These are phyloP conservation scores for Dissophora ornata DNA, from an alignment of 192 early-diverging fungal species.

Conservation along the genomic window DNA sequence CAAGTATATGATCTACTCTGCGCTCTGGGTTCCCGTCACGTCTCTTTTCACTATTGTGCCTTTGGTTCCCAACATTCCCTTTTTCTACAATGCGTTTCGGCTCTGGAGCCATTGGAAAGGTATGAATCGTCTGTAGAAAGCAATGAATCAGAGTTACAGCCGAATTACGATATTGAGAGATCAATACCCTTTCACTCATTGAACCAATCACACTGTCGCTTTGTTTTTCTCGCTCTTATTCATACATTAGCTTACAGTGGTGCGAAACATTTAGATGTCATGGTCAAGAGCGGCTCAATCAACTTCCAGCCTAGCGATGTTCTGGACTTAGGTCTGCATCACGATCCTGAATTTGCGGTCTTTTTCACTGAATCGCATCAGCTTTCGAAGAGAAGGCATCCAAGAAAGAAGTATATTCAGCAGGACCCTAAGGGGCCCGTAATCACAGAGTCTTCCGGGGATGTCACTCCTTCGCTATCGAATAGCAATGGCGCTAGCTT, in stretches of 20 bases:
- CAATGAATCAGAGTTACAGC: too few relatives aligned
- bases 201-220: too few relatives aligned
- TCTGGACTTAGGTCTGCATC: conserved; percentile 27
- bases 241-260: conserved; percentile 53
- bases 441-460: conserved; percentile 43
- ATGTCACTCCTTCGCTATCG: conserved; percentile 6
- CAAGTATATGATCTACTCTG: conserved; percentile 76
- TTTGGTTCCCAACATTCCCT: conserved; percentile 78
- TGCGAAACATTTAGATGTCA: conserved; percentile 52
- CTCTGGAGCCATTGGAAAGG: conserved; percentile 88
- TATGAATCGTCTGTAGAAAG: too few relatives aligned
- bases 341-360: conserved; percentile 41
- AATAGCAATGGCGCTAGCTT: background rate
- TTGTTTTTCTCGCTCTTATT: too few relatives aligned
- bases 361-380: conserved; percentile 42
- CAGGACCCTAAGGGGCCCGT: conserved; percentile 18
- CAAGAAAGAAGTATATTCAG: background rate
- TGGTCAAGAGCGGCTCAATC: conserved; percentile 34
- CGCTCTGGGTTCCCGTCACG: conserved; percentile 74
- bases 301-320: conserved; percentile 26
- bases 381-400: conserved; percentile 35
- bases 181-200: too few relatives aligned
- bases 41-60: conserved; percentile 78
- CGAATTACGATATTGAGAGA: too few relatives aligned
- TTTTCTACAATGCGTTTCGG: conserved; percentile 83